Evolutionary conservation across 2,329 filamentous ascomycete genomes (phyloP).

Genomic region (Aureobasidium sp.): DNA sequence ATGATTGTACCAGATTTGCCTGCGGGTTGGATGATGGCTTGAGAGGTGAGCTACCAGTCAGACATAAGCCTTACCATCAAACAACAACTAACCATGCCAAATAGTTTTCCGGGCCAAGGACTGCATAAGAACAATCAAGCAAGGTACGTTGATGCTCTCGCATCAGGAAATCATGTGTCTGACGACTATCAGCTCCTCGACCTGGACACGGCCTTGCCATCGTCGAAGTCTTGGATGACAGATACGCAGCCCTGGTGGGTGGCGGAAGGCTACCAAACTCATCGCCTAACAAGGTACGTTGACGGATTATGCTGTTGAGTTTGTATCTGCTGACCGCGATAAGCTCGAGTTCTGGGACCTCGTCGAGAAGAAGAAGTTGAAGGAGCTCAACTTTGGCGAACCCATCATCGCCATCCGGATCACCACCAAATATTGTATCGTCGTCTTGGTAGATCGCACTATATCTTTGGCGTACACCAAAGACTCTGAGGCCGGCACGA

Average conservation of each 20-base stretch:
- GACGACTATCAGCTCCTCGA: constrained; percentile 13
- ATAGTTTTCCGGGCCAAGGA: constrained; percentile 29
- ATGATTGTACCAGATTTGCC: constrained; percentile 75
- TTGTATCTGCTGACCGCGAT: constrained; percentile 19
- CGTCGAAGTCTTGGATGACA: constrained; percentile 29
- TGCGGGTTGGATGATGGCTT: constrained; percentile 81
- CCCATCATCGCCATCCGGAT: constrained; percentile 74
- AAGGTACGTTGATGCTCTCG: constrained; percentile 17
- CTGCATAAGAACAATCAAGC: constrained; percentile 28
- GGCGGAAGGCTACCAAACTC: constrained; percentile 82
- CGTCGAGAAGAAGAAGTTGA: constrained; percentile 64
- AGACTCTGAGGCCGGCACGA: constrained; percentile 44
- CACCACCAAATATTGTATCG: constrained; percentile 66
- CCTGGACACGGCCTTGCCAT: constrained; percentile 24
- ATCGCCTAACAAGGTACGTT: constrained; percentile 69
- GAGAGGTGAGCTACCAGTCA: constrained; percentile 36
- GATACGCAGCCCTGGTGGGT: constrained; percentile 78
- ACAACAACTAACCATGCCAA: background rate
- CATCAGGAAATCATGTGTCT: background rate
- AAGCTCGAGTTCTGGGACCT: constrained; percentile 90
- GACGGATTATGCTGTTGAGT: constrained; percentile 17
- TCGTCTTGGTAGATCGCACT: constrained; percentile 51
- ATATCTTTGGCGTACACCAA: constrained; percentile 36
- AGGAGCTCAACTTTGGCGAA: constrained; percentile 71
- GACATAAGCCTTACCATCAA: background rate